Base-by-base conservation (phyloP, 2,329 filamentous ascomycete genomes). In the Xylaria polymorpha region DNA sequence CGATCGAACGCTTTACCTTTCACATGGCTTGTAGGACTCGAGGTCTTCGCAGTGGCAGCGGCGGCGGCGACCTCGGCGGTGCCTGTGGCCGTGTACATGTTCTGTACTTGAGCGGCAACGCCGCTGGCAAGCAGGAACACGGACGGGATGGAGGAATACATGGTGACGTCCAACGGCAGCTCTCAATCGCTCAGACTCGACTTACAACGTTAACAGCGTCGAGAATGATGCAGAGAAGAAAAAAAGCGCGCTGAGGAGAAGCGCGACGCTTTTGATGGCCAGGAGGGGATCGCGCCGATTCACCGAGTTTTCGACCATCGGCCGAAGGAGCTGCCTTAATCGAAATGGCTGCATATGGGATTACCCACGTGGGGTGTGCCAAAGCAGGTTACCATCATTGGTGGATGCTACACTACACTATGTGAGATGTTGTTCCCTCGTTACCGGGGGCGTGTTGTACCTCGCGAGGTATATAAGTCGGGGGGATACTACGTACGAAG, bases 1-100 rank as follows among this genome's bases (percentile, higher is more conserved):
- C 92, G 88, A 77, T 94, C 87, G 77, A 94, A 94, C 0, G 85
- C 88, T 77, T 90, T 88, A 70, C 93, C 93, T 77, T 88, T 85
- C 61, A 94, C 88, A 74, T 88, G 78, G 77, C 85, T 90, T 39
- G 85, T 88, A 1, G 90, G 88, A 69, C 87, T 88, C 69, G 81
- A 80, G 1, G 89, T 89, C 76, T 85, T 83, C 12, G 88, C 89
- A 1, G 87, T 91, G 8, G 89, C 89, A 61, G 84, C 84, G 32
- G 88, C 87, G 20, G 84, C 84, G 5, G 83, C 82, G 8, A 91
- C 87, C 55, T 83, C 82, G 22, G 82, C 78, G 20, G 84, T 77
- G 32, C 79, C 81, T 3, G 87, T 89, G 3, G 86, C 84, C 18
- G 87, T 89, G 77, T 86, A 85, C 22, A 73, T 67, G 60, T 73